These are phyloP conservation scores for Linnemannia schmuckeri DNA, from an alignment of 192 early-diverging fungal genomes.

Conservation along the genomic window DNA sequence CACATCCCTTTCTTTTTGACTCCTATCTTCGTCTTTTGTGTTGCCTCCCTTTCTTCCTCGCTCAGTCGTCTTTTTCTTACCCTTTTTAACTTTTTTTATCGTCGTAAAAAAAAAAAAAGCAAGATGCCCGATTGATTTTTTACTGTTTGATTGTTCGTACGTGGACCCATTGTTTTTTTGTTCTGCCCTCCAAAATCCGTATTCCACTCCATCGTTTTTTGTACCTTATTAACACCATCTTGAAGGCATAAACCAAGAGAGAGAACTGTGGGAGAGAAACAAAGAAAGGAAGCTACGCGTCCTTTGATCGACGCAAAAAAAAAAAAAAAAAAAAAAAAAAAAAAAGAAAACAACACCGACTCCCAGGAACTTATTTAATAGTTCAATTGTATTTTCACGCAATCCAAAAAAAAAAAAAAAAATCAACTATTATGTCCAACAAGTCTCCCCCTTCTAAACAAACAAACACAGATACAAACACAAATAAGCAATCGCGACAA, in stretches of 20 bases:
- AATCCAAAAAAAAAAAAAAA: not conserved
- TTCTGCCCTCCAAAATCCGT: not conserved
- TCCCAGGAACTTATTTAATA: not conserved
- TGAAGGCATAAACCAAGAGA: not conserved
- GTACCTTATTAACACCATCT: not conserved
- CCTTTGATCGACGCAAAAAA: too few relatives aligned
- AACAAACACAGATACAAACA: not conserved
- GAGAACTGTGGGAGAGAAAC: not conserved
- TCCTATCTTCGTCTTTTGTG: too few relatives aligned
- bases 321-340: too few relatives aligned
- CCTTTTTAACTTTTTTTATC: not conserved
- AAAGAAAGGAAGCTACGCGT: not conserved
- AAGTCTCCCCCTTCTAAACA: not conserved
- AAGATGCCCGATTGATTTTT: not conserved
- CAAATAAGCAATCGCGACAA: not conserved
- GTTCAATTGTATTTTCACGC: not conserved
- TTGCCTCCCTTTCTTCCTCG: too few relatives aligned
- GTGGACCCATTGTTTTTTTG: too few relatives aligned
- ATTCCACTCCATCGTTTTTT: not conserved
- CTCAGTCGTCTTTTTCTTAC: too few relatives aligned
- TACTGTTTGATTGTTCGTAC: not conserved
- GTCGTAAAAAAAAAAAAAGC: not conserved
- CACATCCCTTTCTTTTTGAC: not conserved
- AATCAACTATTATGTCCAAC: not conserved
- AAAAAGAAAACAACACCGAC: too few relatives aligned